Evolutionary conservation across 768 basidiomycete genomes (phyloP).

Genomic region (Zangia roseola): DNA sequence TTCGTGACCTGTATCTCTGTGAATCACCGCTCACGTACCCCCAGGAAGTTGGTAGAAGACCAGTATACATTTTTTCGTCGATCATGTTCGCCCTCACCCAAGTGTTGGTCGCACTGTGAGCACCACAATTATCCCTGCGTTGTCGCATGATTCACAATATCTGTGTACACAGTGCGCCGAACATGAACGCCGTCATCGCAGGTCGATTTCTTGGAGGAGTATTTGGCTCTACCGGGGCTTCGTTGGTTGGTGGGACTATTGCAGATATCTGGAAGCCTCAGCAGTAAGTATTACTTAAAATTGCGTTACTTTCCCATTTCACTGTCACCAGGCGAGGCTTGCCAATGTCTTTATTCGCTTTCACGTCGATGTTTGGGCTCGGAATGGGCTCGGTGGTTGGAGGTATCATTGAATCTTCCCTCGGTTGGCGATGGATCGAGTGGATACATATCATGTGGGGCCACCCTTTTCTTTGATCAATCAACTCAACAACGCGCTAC

Average conservation of each 20-base stretch:
- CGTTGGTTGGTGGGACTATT: constrained; percentile 68
- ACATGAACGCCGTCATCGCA: constrained; percentile 55
- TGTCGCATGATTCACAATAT: not conserved
- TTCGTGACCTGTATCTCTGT: not conserved
- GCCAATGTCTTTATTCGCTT: constrained; percentile 72
- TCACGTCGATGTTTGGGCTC: constrained; percentile 53
- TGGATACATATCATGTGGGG: constrained; percentile 69
- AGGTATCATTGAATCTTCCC: constrained; percentile 61
- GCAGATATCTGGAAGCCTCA: constrained; percentile 66
- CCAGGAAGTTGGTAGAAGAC: constrained; percentile 64
- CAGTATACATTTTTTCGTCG: constrained; percentile 54
- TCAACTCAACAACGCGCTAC: not conserved
- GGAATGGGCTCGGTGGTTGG: constrained; percentile 63
- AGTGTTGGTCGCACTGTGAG: constrained; percentile 37
- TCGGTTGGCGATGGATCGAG: constrained; percentile 81
- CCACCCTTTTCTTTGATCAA: not conserved
- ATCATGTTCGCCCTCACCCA: constrained; percentile 52
- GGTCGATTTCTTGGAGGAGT: constrained; percentile 61
- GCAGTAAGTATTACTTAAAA: constrained; percentile 43
- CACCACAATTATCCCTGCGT: not conserved
- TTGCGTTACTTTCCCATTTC: not conserved
- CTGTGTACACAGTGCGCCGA: constrained; percentile 31
- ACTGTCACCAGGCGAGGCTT: constrained; percentile 54
- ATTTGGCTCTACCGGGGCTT: constrained; percentile 61
- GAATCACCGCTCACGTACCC: not conserved